Percentiles rank a stretch among this genome's conserved stretches.
These are phyloP conservation scores for Aureobasidium pullulans DNA, from an alignment of 2,329 filamentous ascomycete species.

Conservation along the genomic window DNA sequence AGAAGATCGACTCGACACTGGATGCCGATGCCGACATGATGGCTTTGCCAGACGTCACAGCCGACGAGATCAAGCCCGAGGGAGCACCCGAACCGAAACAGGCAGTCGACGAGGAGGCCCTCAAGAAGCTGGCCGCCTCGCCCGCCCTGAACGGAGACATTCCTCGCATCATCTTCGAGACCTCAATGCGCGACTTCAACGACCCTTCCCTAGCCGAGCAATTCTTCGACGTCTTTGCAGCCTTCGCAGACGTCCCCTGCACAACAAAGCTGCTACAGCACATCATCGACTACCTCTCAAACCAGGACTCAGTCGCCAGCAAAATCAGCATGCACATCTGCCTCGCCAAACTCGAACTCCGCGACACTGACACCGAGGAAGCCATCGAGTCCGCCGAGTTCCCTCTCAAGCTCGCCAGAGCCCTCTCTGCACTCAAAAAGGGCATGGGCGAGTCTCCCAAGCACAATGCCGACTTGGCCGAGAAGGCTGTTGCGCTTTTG, in stretches of 20 bases:
- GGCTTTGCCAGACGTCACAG: slow-evolving; percentile 51
- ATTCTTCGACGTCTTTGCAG: slow-evolving; percentile 74
- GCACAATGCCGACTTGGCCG: slow-evolving; percentile 32
- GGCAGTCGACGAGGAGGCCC: slow-evolving; percentile 43
- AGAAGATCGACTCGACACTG: slow-evolving; percentile 32
- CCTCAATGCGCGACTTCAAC: slow-evolving; percentile 69
- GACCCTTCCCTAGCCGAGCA: slow-evolving; percentile 55
- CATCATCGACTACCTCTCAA: slow-evolving; percentile 56
- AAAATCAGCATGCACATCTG: slow-evolving; percentile 58
- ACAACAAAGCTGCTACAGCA: slow-evolving; percentile 63
- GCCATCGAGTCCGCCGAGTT: slow-evolving; percentile 46
- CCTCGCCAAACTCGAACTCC: slow-evolving; percentile 61
- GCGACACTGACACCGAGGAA: slow-evolving; percentile 56
- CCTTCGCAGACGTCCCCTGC: slow-evolving; percentile 60
- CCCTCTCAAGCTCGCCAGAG: slow-evolving; percentile 60
- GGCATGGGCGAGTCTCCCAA: slow-evolving; percentile 33
- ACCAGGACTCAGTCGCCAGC: slow-evolving; percentile 40
- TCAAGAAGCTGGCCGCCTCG: slow-evolving; percentile 61
- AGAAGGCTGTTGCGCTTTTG: slow-evolving; percentile 43
- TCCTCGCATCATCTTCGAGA: slow-evolving; percentile 83
- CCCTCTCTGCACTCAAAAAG: slow-evolving; percentile 56
- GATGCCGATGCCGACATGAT: slow-evolving; percentile 50
- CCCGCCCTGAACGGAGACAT: slow-evolving; percentile 90
- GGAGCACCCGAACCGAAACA: slow-evolving; percentile 40
- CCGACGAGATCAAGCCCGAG: slow-evolving; percentile 54